A percentile compares a stretch with the other conserved stretches of the same genome.
These are phyloP conservation scores for Boechera stricta DNA, from an alignment of 345 rosid species.

Conservation along the genomic window DNA sequence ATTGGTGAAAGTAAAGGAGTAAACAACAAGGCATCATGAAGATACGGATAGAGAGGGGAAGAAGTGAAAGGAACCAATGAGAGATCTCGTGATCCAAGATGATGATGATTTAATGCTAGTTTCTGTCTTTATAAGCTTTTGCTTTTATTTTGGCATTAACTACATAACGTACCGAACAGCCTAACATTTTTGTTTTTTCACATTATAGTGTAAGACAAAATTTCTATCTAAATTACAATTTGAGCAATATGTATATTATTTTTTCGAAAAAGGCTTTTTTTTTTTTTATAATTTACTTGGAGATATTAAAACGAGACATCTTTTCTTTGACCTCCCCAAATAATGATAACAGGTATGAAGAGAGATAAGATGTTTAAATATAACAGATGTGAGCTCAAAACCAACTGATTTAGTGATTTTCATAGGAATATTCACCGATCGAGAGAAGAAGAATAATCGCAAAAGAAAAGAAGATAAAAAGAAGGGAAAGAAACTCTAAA, in stretches of 20 bases:
- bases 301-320: neutral
- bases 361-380: neutral
- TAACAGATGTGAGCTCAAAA: neutral
- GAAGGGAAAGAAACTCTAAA: conserved; percentile 1
- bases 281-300: neutral
- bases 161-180: conserved; percentile 42
- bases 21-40: conserved; percentile 29
- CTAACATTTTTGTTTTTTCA: conserved; percentile 28
- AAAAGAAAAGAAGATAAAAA: neutral
- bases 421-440: neutral
- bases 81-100: conserved; percentile 52
- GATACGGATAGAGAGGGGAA: conserved; percentile 40
- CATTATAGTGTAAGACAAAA: conserved; percentile 36
- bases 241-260: neutral
- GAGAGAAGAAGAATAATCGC: neutral
- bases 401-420: neutral
- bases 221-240: conserved; percentile 17
- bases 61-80: conserved; percentile 45
- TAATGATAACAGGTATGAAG: neutral
- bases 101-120: conserved; percentile 41
- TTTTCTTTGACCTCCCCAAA: neutral
- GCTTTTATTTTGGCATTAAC: conserved; percentile 36
- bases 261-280: neutral
- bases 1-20: conserved; percentile 30
- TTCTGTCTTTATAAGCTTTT: conserved; percentile 42